Base-by-base conservation (phyloP, 768 basidiomycete species). In the Calocera viscosa region DNA sequence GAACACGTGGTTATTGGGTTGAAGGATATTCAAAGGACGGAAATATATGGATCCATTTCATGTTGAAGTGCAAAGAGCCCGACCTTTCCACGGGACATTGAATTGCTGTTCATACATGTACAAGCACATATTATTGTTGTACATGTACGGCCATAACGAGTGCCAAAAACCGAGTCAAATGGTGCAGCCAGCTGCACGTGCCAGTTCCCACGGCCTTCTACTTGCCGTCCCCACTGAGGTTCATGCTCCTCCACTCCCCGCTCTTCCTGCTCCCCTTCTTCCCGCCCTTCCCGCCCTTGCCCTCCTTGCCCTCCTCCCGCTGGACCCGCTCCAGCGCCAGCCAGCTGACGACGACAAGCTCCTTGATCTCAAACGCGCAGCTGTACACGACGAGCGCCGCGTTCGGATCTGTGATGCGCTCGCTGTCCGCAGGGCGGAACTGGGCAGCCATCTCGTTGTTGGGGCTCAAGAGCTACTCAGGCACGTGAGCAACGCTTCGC, bases 281-380 rank as follows among this genome's bases (percentile, higher is more conserved):
- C 53, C 53, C 53, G 14, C 19, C 19, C 53, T 32, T 32, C 26
- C 53, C n/a, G n/a, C n/a, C n/a, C n/a, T n/a, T n/a, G n/a, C n/a
- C n/a, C n/a, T n/a, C 53, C 26, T 26, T 2, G 14, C 19, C 53
- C 30, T 26, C 53, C 7, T 60, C 53, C 53, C 53, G 11, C 53
- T 60, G 53, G 2, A 60, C 53, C 53, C 53, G 11, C 53, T 60
- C 53, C 14, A 60, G 53, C 53, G 53, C 53, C 2, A 60, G 53
- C 53, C 53, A 60, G 30, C 53, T 60, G 7, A 60, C 53, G 8
- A 60, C 7, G 5, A 60, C 53, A 26, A 60, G 53, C 53, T 60
- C 53, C 53, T 60, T 60, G 30, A 60, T 60, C 5, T 60, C 53
- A 26, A 60, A 60, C 53, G 53, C 53, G 53, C 53, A 60, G 24